Base-by-base conservation (phyloP, 2,329 filamentous ascomycete genomes). In the Cladosporium sp. region DNA sequence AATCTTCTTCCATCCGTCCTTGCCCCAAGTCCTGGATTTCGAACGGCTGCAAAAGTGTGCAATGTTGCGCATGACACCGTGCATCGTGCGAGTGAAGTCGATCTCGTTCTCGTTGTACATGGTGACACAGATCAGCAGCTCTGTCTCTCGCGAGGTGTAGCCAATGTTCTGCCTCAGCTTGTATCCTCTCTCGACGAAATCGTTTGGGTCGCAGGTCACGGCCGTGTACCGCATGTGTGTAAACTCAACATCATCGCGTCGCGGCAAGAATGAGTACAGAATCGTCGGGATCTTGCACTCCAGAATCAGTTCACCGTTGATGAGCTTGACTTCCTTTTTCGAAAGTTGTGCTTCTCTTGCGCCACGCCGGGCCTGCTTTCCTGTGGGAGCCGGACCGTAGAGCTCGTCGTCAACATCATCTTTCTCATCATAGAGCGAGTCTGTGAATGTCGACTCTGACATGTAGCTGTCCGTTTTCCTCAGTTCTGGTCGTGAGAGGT, bases 91-190 rank as follows among this genome's bases (percentile, higher is more conserved):
- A 6, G 93, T 96, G 63, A 98, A 98, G 66, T 90, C 83, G 63
- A 95, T 89, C 67, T 97, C 93, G 71, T 96, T 88, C 72, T 98
- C 93, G 71, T 98, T 98, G 76, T 96, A 97, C 93, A 97, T 97
- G 62, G 93, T 98, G 56, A 98, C 78, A 68, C 91, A 95, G 63
- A 98, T 95, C 68, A 97, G 93, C 7, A 98, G 75, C 71, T 98
- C 93, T 0, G 92, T 97, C 70, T 97, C 91, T 57, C 93, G 83
- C 28, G 84, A 77, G 1, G 88, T 95, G 53, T 76, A 80, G 43
- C 90, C 90, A 56, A 96, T 89, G 65, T 88, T 89, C 70, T 97
- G 93, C 50, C 93, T 86, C 63, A 98, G 74, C 66, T 95, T 93
- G 75, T 96, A 98, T 1, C 91, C 92, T 57, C 85, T 82, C 7